Base-by-base conservation (phyloP, 2,329 filamentous ascomycete species). In the Fonsecaea monophora region DNA sequence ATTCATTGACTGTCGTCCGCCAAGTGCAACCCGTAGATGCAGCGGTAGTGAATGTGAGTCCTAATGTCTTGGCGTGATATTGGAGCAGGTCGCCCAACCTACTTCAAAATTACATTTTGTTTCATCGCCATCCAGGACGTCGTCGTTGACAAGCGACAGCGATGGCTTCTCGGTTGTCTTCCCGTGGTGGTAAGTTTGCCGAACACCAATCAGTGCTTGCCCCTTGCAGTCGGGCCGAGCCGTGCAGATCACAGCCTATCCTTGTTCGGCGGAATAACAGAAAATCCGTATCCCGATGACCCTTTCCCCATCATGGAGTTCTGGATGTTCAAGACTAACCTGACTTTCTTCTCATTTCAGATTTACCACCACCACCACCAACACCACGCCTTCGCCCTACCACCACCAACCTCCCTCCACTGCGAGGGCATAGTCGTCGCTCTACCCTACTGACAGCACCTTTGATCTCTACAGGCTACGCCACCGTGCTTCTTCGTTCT, bases 311-410 rank as follows among this genome's bases (percentile, higher is more conserved):
- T n/a, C 40, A 5, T 42, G 40, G 13, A 9, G n/a, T 18, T n/a
- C 21, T 50, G 25, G 30, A 60, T 8, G 30, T 34, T 50, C 38
- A 60, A 25, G 30, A 34, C 18, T 30, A 8, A 48, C 32, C 40
- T 60, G 40, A 60, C 57, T 38, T 50, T 60, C 10, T 6, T 48
- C n/a, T 60, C 37, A 60, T 35, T 50, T 21, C 57, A 60, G 57
- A 21, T 45, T 60, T 30, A 60, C 40, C 53, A 54, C 30, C 25
- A 55, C 30, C 34, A 37, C 53, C 30, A 55, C 21, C 53, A 55
- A 15, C 53, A 35, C 53, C 8, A 10, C 12, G 25, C 12, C 13
- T 54, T n/a, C 45, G 25, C 18, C 21, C 50, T 8, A 34, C 21
- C 18, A 32, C 50, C 50, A 32, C 18, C 10, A 32, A 54, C 18